A percentile compares a stretch with the other conserved stretches of the same genome.
Evolutionary conservation across 2,329 filamentous ascomycete genomes (phyloP).

Genomic region (Aureobasidium sp.): DNA sequence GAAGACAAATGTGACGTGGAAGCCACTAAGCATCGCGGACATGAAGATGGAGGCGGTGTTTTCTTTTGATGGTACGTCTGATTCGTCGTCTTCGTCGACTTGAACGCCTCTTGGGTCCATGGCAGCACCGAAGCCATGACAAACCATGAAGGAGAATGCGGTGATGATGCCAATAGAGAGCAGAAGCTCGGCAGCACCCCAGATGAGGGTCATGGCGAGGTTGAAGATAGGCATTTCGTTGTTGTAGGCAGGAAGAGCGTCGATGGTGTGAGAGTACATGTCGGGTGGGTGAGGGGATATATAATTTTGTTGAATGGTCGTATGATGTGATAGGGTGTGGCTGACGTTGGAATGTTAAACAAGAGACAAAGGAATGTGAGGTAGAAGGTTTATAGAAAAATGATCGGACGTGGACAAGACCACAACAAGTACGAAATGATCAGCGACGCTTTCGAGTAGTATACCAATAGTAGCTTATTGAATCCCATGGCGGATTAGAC

Average conservation of each 20-base stretch:
- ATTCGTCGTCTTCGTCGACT: slow-evolving; percentile 1
- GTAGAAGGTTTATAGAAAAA: neutral
- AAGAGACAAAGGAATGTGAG: slow-evolving; percentile 9
- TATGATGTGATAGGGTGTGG: slow-evolving; percentile 1
- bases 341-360: slow-evolving; percentile 11
- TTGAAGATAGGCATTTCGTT: slow-evolving; percentile 4
- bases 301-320: neutral
- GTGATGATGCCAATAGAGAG: slow-evolving; percentile 11
- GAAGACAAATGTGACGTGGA: slow-evolving; percentile 13
- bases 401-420: neutral
- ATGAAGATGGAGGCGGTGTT: slow-evolving; percentile 10
- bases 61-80: slow-evolving; percentile 4
- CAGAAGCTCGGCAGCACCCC: slow-evolving; percentile 11
- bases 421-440: slow-evolving; percentile 1
- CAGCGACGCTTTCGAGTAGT: neutral
- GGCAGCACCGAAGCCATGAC: slow-evolving; percentile 2
- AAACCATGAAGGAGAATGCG: slow-evolving; percentile 11
- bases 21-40: slow-evolving; percentile 11
- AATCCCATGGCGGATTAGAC: slow-evolving; percentile 1
- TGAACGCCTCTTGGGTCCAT: neutral
- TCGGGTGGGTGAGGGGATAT: neutral
- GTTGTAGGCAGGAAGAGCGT: slow-evolving; percentile 9
- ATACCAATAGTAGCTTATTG: slow-evolving; percentile 15
- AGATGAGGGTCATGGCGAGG: slow-evolving; percentile 2
- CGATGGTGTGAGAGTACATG: slow-evolving; percentile 12